Evolutionary conservation across 2,329 filamentous ascomycete species (phyloP), one percentile per base, ranked within the genome.

Genomic region (Ophiosphaerella narmari): DNA sequence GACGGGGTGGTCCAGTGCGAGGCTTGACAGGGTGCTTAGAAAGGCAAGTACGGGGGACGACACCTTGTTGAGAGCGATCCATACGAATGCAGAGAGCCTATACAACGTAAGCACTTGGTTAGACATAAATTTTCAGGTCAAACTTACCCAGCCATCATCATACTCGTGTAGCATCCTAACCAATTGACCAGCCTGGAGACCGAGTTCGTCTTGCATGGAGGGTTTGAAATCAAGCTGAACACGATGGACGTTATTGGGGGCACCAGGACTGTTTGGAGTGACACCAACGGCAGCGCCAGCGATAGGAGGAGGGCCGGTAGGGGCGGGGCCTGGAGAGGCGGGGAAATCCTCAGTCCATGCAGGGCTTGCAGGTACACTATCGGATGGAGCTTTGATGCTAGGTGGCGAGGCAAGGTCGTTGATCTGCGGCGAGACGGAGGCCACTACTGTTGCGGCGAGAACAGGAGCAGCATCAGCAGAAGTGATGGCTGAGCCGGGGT

Each of bases 221-320:
- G 94, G 92, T 72, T 86, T 88, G 75, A 97, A 99, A 73, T 97
- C 92, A 61, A 97, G 85, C 73, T 97, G 90, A 31, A 97, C 90
- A 56, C 94, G 90, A 74, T 97, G 89, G 47, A 97, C 92, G 59
- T 90, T 86, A 66, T 78, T 80, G 14, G 74, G 59, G 44, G 49
- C 57, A 39, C 71, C 57, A 54, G 63, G 84, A 14, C 84, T 85
- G 48, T 82, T 84, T 38, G 84, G 83, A 43, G 82, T 83, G 11
- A 82, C 83, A 59, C 86, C 86, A 37, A 82, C 85, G 9, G 80
- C 81, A 37, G 82, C 84, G 34, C 67, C 76, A 42, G 82, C 84
- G 31, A 68, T 75, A 33, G 73, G 75, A 21, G 68, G 64, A 47
- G 76, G 59, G 44, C 69, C 70, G 29, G 61, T 65, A 38, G 73